A percentile compares a stretch with the other conserved stretches of the same genome.
Evolutionary conservation across 805 yeast genomes (phyloP).

Genomic region (Blastobotrys parvus): DNA sequence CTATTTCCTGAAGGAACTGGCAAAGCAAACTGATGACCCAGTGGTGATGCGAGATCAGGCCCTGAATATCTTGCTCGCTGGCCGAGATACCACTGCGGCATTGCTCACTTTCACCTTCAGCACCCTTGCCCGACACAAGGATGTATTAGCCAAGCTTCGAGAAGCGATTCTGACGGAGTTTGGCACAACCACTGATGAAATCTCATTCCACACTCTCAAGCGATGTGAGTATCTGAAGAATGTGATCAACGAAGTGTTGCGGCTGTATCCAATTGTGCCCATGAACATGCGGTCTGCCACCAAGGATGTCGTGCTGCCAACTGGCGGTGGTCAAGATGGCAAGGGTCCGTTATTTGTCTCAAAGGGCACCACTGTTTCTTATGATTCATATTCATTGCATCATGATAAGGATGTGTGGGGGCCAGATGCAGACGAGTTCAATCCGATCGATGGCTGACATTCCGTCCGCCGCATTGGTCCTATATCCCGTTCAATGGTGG

Average conservation of each 20-base stretch:
- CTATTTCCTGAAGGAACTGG: conserved; percentile 41
- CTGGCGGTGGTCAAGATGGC: conserved; percentile 42
- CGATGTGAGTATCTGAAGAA: conserved; percentile 39
- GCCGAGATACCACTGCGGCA: conserved; percentile 49
- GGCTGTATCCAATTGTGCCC: conserved; percentile 47
- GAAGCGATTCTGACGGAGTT: conserved; percentile 32
- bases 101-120: conserved; percentile 38
- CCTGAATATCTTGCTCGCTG: conserved; percentile 44
- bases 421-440: conserved; percentile 34
- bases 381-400: conserved; percentile 33
- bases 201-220: conserved; percentile 41
- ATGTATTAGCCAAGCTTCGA: conserved; percentile 29
- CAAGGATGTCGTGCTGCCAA: conserved; percentile 40
- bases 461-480: conserved; percentile 35
- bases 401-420: conserved; percentile 35
- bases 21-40: conserved; percentile 41
- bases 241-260: conserved; percentile 40
- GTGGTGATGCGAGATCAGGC: conserved; percentile 41
- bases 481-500: conserved; percentile 49
- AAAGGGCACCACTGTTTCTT: conserved; percentile 37
- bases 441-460: conserved; percentile 42
- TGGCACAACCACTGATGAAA: conserved; percentile 20
- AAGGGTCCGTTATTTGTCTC: conserved; percentile 33
- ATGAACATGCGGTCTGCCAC: conserved; percentile 39
- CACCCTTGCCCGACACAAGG: conserved; percentile 36